Percentiles rank a stretch among this genome's conserved stretches.
These are phyloP conservation scores for Pinus taeda DNA, from an alignment of 75 land plant genomes.

Conservation along the genomic window DNA sequence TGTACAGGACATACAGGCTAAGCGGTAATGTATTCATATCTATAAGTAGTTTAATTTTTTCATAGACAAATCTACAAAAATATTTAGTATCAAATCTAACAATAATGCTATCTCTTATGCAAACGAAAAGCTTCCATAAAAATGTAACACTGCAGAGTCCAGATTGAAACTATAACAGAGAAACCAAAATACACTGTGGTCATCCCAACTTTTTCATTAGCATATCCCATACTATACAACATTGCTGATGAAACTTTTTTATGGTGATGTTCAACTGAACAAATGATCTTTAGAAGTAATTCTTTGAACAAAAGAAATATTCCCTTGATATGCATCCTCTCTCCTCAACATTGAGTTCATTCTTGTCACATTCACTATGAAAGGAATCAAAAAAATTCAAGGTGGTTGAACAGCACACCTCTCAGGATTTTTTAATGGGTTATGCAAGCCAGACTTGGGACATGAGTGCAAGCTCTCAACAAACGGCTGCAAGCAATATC, in stretches of 20 bases:
- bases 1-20: too few relatives aligned
- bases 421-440: slow-evolving; percentile 82
- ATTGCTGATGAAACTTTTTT: not conserved
- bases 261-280: too few relatives aligned
- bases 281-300: not conserved
- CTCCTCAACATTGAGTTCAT: not conserved
- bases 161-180: too few relatives aligned
- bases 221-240: not conserved
- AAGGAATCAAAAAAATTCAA: not conserved
- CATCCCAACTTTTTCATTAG: not conserved
- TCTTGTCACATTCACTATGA: not conserved
- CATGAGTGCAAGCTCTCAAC: slow-evolving; percentile 78
- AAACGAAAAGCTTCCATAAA: not conserved
- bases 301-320: not conserved
- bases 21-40: too few relatives aligned
- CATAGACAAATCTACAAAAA: too few relatives aligned
- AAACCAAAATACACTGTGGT: not conserved
- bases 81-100: too few relatives aligned
- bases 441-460: slow-evolving; percentile 92
- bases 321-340: not conserved
- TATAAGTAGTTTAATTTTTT: too few relatives aligned
- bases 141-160: too few relatives aligned
- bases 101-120: too few relatives aligned
- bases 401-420: slow-evolving; percentile 40
- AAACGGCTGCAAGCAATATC: slow-evolving; percentile 62